phyloP scores from a whole-genome alignment of 495 filamentous ascomycete genomes.

The Pyrenopolyporus hunteri region DNA sequence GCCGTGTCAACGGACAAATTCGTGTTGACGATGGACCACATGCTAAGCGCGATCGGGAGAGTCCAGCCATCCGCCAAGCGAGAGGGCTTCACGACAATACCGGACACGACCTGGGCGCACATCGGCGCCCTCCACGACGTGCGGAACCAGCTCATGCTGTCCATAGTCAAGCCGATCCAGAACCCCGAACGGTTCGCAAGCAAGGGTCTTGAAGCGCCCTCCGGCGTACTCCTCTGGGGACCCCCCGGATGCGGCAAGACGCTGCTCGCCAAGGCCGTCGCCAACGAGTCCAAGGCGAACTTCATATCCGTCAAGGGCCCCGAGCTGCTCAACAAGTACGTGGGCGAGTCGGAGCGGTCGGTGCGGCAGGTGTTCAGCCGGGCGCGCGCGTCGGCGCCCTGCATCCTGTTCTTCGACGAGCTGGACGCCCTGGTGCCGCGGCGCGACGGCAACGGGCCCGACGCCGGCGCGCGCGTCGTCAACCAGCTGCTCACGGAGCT shows the following conservation, averaged over 20 bases:
- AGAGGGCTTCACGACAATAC: slow-evolving; percentile 95
- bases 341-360: slow-evolving; percentile 92
- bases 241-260: slow-evolving; percentile 98
- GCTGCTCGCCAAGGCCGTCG: slow-evolving; percentile 92
- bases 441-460: slow-evolving; percentile 79
- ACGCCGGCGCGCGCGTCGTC: slow-evolving; percentile 86
- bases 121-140: slow-evolving; percentile 84
- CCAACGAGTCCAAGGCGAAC: slow-evolving; percentile 93
- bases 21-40: slow-evolving; percentile 45
- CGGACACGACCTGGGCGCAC: slow-evolving; percentile 94
- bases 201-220: slow-evolving; percentile 86
- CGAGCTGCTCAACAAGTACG: slow-evolving; percentile 92
- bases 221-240: slow-evolving; percentile 94
- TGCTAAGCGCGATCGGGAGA: slow-evolving; percentile 70
- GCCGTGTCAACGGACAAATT: slow-evolving; percentile 56
- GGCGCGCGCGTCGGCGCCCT: slow-evolving; percentile 84
- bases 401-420: slow-evolving; percentile 98
- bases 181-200: slow-evolving; percentile 77
- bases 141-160: slow-evolving; percentile 80
- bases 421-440: slow-evolving; percentile 89
- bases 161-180: slow-evolving; percentile 92
- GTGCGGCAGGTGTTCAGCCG: slow-evolving; percentile 92
- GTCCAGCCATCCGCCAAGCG: slow-evolving; percentile 94
- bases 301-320: slow-evolving; percentile 98
- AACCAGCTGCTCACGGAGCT: slow-evolving; percentile 97